phyloP scores from a whole-genome alignment of 176 grass and related monocot species.

The Oryza punctata region DNA sequence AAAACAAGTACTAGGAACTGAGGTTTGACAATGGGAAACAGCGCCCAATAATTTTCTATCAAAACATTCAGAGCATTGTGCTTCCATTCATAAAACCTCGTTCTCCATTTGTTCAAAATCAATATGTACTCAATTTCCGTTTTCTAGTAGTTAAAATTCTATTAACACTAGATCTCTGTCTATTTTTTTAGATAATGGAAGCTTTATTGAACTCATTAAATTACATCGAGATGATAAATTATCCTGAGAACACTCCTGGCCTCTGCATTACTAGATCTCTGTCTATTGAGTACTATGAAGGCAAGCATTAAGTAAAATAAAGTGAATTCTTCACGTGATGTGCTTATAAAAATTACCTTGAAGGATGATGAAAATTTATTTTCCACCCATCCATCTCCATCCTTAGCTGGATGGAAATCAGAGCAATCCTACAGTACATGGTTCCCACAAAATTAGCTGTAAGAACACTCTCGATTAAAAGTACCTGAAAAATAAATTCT shows the following conservation, averaged over 20 bases:
- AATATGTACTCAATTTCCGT: background rate
- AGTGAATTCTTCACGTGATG: slow-evolving; percentile 8
- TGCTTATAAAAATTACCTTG: slow-evolving; percentile 56
- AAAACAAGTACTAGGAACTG: background rate
- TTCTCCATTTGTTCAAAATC: slow-evolving; percentile 31
- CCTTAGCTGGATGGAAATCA: slow-evolving; percentile 87
- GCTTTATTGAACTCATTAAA: too few relatives aligned
- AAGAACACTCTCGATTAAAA: background rate
- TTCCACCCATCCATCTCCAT: slow-evolving; percentile 99
- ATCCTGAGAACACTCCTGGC: too few relatives aligned
- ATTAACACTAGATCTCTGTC: background rate
- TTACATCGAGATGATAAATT: too few relatives aligned
- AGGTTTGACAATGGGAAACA: slow-evolving; percentile 1
- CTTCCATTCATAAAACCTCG: slow-evolving; percentile 19
- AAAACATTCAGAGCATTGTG: slow-evolving; percentile 18
- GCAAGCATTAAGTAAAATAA: slow-evolving; percentile 12
- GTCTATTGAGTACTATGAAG: slow-evolving; percentile 20
- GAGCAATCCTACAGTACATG: slow-evolving; percentile 71
- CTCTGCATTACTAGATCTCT: background rate
- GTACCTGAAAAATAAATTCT: slow-evolving; percentile 27
- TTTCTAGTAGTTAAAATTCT: background rate
- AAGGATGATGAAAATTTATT: slow-evolving; percentile 58
- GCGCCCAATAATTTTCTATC: background rate
- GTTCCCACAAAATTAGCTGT: slow-evolving; percentile 26
- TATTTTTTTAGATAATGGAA: too few relatives aligned